Conservation (phyloP, 768 basidiomycete species). For the Lyophyllum semitale region DNA sequence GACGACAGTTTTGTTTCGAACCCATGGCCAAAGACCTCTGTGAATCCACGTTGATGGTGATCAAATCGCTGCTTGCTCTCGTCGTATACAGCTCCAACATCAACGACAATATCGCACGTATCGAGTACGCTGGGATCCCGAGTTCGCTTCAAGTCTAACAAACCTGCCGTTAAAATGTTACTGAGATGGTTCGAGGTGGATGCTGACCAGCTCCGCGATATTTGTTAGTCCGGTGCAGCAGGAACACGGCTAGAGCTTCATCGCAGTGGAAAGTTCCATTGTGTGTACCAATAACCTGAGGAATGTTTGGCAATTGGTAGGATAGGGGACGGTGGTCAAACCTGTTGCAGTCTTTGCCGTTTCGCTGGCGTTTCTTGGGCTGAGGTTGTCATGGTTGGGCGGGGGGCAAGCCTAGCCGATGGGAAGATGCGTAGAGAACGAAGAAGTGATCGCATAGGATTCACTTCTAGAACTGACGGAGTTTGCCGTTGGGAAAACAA, state of each 20-base stretch:
- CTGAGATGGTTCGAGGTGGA: background rate
- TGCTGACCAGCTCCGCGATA: slow-evolving; percentile 75
- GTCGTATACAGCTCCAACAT: slow-evolving; percentile 94
- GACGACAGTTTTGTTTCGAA: slow-evolving; percentile 89
- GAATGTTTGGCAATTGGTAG: background rate
- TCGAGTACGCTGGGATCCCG: slow-evolving; percentile 73
- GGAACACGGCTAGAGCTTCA: slow-evolving; percentile 91
- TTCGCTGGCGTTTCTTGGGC: slow-evolving; percentile 29
- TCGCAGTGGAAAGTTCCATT: slow-evolving; percentile 97
- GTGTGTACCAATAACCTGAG: slow-evolving; percentile 87
- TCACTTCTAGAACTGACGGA: background rate
- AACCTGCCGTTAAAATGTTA: background rate
- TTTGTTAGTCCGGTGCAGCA: slow-evolving; percentile 74
- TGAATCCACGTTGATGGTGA: slow-evolving; percentile 95
- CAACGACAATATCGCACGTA: slow-evolving; percentile 91
- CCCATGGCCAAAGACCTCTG: slow-evolving; percentile 85
- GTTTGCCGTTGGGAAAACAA: slow-evolving; percentile 6
- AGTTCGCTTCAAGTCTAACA: slow-evolving; percentile 64
- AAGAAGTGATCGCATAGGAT: background rate
- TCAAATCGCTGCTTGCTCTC: slow-evolving; percentile 80
- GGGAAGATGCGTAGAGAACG: background rate
- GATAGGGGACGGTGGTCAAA: background rate
- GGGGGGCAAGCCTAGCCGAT: background rate
- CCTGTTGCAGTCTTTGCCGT: slow-evolving; percentile 43
- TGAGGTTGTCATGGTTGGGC: slow-evolving; percentile 11